Conservation (phyloP, 345 rosid species). For the Pistacia vera region DNA sequence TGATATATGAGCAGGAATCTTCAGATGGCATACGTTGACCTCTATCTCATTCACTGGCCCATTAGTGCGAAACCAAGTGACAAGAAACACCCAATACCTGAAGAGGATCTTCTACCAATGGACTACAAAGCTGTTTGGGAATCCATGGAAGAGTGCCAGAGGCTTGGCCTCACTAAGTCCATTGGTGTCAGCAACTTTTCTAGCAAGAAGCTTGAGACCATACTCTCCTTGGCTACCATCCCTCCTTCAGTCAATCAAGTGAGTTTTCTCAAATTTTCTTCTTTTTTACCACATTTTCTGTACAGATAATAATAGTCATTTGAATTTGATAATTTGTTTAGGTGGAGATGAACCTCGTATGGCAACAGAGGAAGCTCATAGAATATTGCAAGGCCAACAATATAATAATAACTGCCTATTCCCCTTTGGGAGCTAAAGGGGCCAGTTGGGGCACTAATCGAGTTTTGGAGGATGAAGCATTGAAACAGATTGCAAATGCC, state of each 20-base stretch:
- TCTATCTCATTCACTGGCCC: conserved; percentile 25
- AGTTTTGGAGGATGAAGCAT: conserved; percentile 23
- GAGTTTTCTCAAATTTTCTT: background rate
- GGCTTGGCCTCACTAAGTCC: conserved; percentile 21
- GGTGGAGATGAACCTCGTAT: conserved; percentile 27
- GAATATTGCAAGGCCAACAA: conserved; percentile 16
- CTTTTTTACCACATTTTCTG: background rate
- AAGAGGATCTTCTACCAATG: conserved; percentile 20
- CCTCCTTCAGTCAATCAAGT: conserved; percentile 29
- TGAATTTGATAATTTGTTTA: background rate
- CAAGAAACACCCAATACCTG: background rate
- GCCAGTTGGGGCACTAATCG: conserved; percentile 17
- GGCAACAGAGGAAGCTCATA: conserved; percentile 24
- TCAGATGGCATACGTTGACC: conserved; percentile 24
- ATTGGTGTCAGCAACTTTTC: conserved; percentile 30
- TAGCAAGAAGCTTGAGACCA: conserved; percentile 15
- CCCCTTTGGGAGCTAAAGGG: conserved; percentile 28
- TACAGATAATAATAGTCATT: background rate
- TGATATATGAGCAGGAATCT: conserved; percentile 11
- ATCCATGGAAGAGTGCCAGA: conserved; percentile 30
- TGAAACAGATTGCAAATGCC: conserved; percentile 24
- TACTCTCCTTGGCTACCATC: conserved; percentile 14
- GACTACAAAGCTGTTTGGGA: conserved; percentile 27
- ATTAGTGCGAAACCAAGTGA: conserved; percentile 19
- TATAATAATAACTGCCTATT: conserved; percentile 18